Evolutionary conservation across 169 alveolate species (phyloP).

Genomic region (Perkinsus olseni): DNA sequence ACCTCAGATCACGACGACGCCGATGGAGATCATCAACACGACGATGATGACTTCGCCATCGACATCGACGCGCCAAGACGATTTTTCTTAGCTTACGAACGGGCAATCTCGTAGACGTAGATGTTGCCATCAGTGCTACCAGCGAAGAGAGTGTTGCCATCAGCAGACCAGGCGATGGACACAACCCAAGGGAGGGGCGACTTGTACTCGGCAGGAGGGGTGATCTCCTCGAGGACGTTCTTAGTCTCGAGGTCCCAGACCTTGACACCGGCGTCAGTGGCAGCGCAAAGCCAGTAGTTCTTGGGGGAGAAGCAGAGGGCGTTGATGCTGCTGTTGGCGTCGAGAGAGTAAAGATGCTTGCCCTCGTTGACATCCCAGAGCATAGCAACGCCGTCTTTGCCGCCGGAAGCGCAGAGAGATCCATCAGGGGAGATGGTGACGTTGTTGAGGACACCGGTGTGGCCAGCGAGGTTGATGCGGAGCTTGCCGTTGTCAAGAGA

Average conservation of each 20-base stretch:
- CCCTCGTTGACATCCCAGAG: slow-evolving; percentile 92
- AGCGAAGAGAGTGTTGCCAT: slow-evolving; percentile 81
- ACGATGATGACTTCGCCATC: too few relatives aligned
- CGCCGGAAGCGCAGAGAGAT: slow-evolving; percentile 96
- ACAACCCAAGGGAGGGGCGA: slow-evolving; percentile 87
- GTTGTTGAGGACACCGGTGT: slow-evolving; percentile 86
- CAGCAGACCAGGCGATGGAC: slow-evolving; percentile 85
- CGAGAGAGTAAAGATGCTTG: slow-evolving; percentile 82
- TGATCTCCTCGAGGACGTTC: slow-evolving; percentile 76
- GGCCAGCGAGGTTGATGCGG: slow-evolving; percentile 86
- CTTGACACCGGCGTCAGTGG: slow-evolving; percentile 85
- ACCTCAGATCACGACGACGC: neutral
- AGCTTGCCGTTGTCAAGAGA: slow-evolving; percentile 82
- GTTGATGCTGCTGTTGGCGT: slow-evolving; percentile 83
- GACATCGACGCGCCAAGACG: slow-evolving; percentile 5
- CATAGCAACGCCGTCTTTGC: slow-evolving; percentile 92
- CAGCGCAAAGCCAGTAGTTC: slow-evolving; percentile 91
- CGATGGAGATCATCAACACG: neutral
- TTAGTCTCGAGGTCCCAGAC: slow-evolving; percentile 89
- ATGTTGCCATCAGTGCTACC: slow-evolving; percentile 82
- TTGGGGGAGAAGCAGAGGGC: slow-evolving; percentile 89
- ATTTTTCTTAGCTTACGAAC: slow-evolving; percentile 26
- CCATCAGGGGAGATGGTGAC: slow-evolving; percentile 93
- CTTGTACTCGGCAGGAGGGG: slow-evolving; percentile 74
- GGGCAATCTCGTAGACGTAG: slow-evolving; percentile 71